Evolutionary conservation across 1,284 basidiomycete species (phyloP), one percentile per base, ranked within the genome.

Genomic region (Exobasidium cylindrosporum): DNA sequence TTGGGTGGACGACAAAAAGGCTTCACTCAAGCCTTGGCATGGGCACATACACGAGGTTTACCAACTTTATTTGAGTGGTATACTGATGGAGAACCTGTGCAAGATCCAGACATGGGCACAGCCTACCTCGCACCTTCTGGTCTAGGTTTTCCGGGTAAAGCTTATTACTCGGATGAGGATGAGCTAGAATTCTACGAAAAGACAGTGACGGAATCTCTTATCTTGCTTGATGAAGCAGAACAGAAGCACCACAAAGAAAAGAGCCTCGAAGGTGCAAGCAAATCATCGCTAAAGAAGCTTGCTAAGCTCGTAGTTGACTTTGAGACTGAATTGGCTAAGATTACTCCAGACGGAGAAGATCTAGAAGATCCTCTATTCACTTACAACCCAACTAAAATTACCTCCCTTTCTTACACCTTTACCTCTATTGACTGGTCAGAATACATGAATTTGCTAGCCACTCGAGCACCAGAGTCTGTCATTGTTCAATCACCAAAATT

Each of bases 71-170:
- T 97, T 76, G 83, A 85, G 13, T 87, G 91, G 68, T 84, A 82
- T 29, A 85, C 95, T 63, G 92, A 96, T 61, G 94, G 95, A 45
- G 92, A 97, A 72, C 87, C 88, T 32, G 91, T 89, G 26, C 84
- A 86, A n/a, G 91, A 97, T 76, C 92, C 95, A 0, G 89, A 93
- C 70, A 81, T 85, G 50, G 92, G 95, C 86, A 86, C 87, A 0
- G 84, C 94, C 17, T 92, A 89, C 88, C 87, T 97, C 74, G 87
- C 85, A 68, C 94, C 97, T 76, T 86, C 89, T 5, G 85, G 83
- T 10, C 84, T 97, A 5, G 91, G 92, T 31, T 86, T 97, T 13
- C 94, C 94, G 0, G 87, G 92, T 46, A 92, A 94, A 87, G 91
- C 94, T 82, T 97, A 97, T 80, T 97, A 92, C 79, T 85, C 89